Base-by-base conservation (phyloP, 2,329 filamentous ascomycete species). In the Zymoseptoria brevis region DNA sequence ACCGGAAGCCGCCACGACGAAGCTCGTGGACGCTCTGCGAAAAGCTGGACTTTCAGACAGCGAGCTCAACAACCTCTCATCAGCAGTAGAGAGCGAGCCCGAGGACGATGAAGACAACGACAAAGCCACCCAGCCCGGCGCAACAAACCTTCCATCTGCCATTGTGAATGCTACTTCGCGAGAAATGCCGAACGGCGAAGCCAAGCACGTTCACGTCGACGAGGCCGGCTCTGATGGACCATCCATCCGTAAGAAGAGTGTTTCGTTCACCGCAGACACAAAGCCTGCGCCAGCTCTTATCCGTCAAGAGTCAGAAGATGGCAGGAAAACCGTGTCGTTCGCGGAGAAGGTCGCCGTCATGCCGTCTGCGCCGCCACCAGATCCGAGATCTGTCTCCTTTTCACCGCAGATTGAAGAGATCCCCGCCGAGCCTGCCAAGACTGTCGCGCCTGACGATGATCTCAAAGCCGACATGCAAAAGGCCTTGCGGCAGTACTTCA, bases 11-110 rank as follows among this genome's bases (percentile, higher is more conserved):
- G 77, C 81, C 13, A 83, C 88, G 19, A 79, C 84, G 8, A 83
- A 88, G 64, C 78, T 96, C 3, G 72, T 88, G 16, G 85, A 93
- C 55, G 83, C 86, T 0, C 75, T 96, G 58, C 80, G 87, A 68
- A 92, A 92, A 72, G 89, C 85, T n/a, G 90, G 90, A 1, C 77
- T 89, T 8, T 75, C 60, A 64, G 73, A 68, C 53, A 67, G 66
- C 9, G 67, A 69, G 29, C 56, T 70, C 30, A 59, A 59, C 2
- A 48, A 57, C 19, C 22, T 41, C 22, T 45, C 54, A 52, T 50
- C 9, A 11, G 50, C 35, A n/a, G 58, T 59, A 29, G 56, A 52
- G n/a, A 49, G 62, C 24, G 57, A 62, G n/a, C 57, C 50, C 19
- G 53, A 58, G 22, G 61, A 61, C 30, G 60, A 62, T 9, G 53